phyloP scores from a whole-genome alignment of 768 basidiomycete species.

The Neoboletus subvelutipes region DNA sequence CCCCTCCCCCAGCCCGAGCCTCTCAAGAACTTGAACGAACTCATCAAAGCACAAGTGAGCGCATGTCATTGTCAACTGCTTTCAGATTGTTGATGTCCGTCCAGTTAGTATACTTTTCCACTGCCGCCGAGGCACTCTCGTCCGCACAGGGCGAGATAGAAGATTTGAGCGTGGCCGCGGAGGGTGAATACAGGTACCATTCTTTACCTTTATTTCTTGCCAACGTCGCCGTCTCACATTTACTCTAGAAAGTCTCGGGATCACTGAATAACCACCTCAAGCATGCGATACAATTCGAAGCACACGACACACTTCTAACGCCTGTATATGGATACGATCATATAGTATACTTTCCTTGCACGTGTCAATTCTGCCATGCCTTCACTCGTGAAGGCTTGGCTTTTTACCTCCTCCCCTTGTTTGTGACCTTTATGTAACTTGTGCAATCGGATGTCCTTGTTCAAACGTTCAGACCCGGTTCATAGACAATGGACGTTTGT shows the following conservation, averaged over 20 bases:
- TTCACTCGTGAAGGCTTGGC: neutral
- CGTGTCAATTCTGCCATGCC: slow-evolving; percentile 3
- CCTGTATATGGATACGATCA: slow-evolving; percentile 13
- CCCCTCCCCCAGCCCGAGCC: slow-evolving; percentile 77
- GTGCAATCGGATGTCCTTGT: slow-evolving; percentile 8
- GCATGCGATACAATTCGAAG: neutral
- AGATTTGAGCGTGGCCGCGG: slow-evolving; percentile 88
- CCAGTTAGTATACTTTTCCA: slow-evolving; percentile 68
- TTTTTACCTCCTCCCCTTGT: slow-evolving; percentile 4
- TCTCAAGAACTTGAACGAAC: slow-evolving; percentile 88
- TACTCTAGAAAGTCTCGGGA: slow-evolving; percentile 77
- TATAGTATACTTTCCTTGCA: slow-evolving; percentile 12
- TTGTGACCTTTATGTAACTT: slow-evolving; percentile 10
- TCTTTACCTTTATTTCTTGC: neutral
- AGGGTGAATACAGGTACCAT: slow-evolving; percentile 86
- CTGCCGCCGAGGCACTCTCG: slow-evolving; percentile 79
- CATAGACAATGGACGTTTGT: neutral
- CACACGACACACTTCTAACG: neutral
- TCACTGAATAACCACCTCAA: slow-evolving; percentile 51
- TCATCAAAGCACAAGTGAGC: slow-evolving; percentile 82
- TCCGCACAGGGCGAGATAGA: slow-evolving; percentile 89
- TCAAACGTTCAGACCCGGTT: neutral
- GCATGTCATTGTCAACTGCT: neutral
- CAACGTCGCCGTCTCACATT: slow-evolving; percentile 3
- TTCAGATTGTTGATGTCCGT: slow-evolving; percentile 6